A percentile compares a stretch with the other conserved stretches of the same genome.
Conservation (phyloP, 2,329 filamentous ascomycete genomes). For the Capronia americana region DNA sequence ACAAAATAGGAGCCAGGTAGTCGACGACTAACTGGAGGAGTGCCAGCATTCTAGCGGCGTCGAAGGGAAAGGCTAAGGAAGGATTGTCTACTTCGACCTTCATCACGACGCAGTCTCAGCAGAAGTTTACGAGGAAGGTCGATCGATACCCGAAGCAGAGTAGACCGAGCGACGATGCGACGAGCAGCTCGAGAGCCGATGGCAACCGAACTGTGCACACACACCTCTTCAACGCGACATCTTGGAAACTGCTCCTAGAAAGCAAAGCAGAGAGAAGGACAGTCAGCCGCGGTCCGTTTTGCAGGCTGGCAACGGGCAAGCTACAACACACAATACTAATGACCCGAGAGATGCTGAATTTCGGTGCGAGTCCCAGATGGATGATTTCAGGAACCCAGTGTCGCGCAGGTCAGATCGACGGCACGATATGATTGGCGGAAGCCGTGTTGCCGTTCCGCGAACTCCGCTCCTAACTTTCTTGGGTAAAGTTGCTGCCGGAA, state of each 20-base stretch:
- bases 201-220: background rate
- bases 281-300: slow-evolving; percentile 10
- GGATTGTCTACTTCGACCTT: slow-evolving; percentile 5
- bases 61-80: slow-evolving; percentile 2
- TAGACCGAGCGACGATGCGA: background rate
- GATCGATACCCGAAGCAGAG: background rate
- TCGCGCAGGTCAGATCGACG: background rate
- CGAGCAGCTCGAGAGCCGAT: background rate
- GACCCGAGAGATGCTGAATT: background rate
- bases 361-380: background rate
- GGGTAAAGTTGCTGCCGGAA: too few relatives aligned
- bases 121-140: background rate
- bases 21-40: slow-evolving; percentile 45
- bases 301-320: background rate
- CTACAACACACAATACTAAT: background rate
- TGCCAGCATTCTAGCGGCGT: slow-evolving; percentile 24
- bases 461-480: background rate
- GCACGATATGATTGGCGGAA: background rate
- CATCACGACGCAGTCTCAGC: slow-evolving; percentile 6
- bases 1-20: slow-evolving; percentile 59
- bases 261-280: background rate
- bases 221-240: slow-evolving; percentile 16
- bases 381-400: background rate
- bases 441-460: background rate
- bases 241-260: background rate